phyloP scores from a whole-genome alignment of 1,139 yeast species.

The Zygoascus hellenicus region DNA sequence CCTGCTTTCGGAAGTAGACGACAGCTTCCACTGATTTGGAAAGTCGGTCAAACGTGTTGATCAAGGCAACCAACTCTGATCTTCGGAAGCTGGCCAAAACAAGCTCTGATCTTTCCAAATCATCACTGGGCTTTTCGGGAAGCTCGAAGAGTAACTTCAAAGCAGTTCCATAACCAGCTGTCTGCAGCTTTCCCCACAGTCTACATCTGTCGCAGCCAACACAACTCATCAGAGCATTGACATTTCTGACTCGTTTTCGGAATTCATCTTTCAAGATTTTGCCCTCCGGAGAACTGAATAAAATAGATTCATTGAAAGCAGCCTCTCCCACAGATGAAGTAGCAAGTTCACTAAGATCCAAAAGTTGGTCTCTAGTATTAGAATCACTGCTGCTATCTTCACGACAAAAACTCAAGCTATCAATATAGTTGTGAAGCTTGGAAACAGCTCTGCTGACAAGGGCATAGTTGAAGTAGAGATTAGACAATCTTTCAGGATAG shows the following conservation, averaged over 20 bases:
- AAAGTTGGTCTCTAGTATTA: conserved; percentile 39
- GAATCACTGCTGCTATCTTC: conserved; percentile 44
- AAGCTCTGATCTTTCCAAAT: conserved; percentile 32
- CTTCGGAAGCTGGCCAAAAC: conserved; percentile 54
- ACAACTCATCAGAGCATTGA: conserved; percentile 92
- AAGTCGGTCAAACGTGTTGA: conserved; percentile 87
- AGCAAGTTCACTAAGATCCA: conserved; percentile 37
- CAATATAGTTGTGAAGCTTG: conserved; percentile 49
- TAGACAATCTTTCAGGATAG: conserved; percentile 81
- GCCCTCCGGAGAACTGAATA: conserved; percentile 45
- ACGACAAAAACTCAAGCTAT: conserved; percentile 45
- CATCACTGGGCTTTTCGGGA: conserved; percentile 42
- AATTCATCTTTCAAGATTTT: conserved; percentile 66
- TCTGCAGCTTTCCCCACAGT: conserved; percentile 96
- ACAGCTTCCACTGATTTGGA: conserved; percentile 79
- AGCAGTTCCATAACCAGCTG: conserved; percentile 96
- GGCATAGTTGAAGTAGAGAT: conserved; percentile 89
- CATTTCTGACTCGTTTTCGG: conserved; percentile 77
- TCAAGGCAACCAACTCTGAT: conserved; percentile 80
- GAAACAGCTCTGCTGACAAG: conserved; percentile 75
- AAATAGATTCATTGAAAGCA: conserved; percentile 50
- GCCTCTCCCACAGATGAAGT: conserved; percentile 38
- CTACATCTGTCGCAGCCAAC: conserved; percentile 98
- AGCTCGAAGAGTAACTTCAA: conserved; percentile 82
- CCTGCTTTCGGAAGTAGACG: conserved; percentile 59